Base-by-base conservation (phyloP, 2,329 filamentous ascomycete genomes). In the Neoarthrinium moseri region DNA sequence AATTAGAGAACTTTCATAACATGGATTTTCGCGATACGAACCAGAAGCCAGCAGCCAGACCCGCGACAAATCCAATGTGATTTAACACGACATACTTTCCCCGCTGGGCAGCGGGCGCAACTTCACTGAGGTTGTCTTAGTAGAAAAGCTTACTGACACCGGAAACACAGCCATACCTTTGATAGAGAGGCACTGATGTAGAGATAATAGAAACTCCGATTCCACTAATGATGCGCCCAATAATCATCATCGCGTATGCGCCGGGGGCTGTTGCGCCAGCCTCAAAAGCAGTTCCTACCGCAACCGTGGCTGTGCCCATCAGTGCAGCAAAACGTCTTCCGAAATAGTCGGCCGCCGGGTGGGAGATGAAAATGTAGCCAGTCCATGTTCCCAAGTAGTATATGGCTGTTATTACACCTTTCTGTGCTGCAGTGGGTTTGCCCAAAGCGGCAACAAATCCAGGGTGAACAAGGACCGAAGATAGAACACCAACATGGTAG, bases 21-120 rank as follows among this genome's bases (percentile, higher is more conserved):
- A 24, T 13, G 11, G n/a, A 26, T 6, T n/a, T n/a, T n/a, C n/a
- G 18, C 10, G 6, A 22, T 11, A 48, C 65, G 27, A 59, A 80
- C 78, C 78, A 81, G 46, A 81, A 78, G 0, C 78, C 78, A 5
- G 57, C 55, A 1, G 77, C 76, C 6, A 81, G 59, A 3, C 79
- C 79, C 2, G 70, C 68, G 20, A 82, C 72, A 47, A 83, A 75
- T 3, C 80, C 79, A 35, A 81, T 69, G 43, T 83, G 79, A 53
- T 82, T 82, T 60, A 82, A 69, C 8, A 81, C 77, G 2, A 83
- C 78, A 47, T 77, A 78, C 49, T 70, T 70, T 3, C 80, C 79
- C 6, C 79, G 68, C 46, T 79, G 66, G 11, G 65, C 68, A 0
- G 78, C 75, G 0, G 78, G 78, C 0, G 78, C 68, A 17, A 82